phyloP scores from a whole-genome alignment of 2,329 filamentous ascomycete genomes.

The Botrytis tulipae region DNA sequence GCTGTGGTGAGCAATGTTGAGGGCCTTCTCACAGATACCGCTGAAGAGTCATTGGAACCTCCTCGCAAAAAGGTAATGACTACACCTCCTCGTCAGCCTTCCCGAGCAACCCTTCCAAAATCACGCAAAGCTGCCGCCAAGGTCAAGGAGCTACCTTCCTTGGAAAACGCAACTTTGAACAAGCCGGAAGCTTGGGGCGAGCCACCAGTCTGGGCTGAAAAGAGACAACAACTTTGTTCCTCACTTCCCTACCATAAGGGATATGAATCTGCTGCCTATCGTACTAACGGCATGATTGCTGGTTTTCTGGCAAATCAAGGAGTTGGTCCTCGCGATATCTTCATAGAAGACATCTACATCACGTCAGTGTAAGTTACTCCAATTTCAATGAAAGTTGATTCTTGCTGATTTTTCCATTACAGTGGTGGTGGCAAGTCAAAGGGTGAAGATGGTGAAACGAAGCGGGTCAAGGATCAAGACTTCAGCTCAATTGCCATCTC shows the following conservation, averaged over 20 bases:
- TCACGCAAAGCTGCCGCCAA: not conserved
- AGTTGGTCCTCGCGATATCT: conserved; percentile 53
- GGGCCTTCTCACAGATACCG: not conserved
- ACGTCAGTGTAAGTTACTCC: conserved; percentile 53
- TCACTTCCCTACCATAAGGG: conserved; percentile 60
- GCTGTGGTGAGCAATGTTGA: not conserved
- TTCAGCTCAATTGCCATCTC: conserved; percentile 31
- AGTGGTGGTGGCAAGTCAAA: conserved; percentile 54
- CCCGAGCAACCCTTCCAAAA: not conserved
- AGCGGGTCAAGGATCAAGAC: conserved; percentile 45
- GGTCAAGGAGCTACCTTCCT: not conserved
- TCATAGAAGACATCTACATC: conserved; percentile 62
- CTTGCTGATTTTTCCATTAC: conserved; percentile 27
- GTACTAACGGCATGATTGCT: conserved; percentile 47
- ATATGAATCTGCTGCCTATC: conserved; percentile 60
- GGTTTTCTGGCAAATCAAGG: conserved; percentile 60
- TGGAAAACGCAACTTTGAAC: conserved; percentile 10
- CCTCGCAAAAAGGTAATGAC: not conserved
- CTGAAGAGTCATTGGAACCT: not conserved
- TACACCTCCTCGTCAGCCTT: not conserved
- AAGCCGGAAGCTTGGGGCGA: conserved; percentile 31
- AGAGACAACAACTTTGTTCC: conserved; percentile 61
- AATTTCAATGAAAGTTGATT: not conserved
- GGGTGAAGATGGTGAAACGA: conserved; percentile 46
- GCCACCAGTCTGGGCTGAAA: conserved; percentile 57